phyloP scores from a whole-genome alignment of 495 filamentous ascomycete species.

The Lepraria neglecta region DNA sequence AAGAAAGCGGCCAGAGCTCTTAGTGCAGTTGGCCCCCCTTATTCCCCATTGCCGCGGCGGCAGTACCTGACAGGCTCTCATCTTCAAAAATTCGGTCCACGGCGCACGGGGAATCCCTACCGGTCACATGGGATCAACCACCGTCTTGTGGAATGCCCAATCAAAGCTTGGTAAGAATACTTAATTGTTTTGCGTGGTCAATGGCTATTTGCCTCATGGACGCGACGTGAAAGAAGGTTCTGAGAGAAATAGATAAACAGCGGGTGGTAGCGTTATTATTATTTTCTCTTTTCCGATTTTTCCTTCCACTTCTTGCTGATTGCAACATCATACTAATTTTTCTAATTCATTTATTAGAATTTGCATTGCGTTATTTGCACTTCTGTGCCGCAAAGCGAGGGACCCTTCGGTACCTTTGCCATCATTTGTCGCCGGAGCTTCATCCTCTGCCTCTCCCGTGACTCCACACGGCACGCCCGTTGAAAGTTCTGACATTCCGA shows the following conservation, averaged over 20 bases:
- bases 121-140: constrained; percentile 16
- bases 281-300: not conserved
- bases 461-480: not conserved
- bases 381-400: constrained; percentile 4
- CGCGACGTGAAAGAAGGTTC: constrained; percentile 4
- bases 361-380: not conserved
- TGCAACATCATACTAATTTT: not conserved
- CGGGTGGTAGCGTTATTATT: constrained; percentile 15
- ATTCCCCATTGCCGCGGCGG: constrained; percentile 18
- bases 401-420: not conserved
- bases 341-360: not conserved
- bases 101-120: constrained; percentile 12
- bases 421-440: not conserved
- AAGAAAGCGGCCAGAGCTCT: not conserved
- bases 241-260: constrained; percentile 16
- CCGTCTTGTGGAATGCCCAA: constrained; percentile 7
- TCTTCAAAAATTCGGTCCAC: not conserved
- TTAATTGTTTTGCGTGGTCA: not conserved
- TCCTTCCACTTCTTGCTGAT: not conserved
- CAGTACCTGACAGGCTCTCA: constrained; percentile 19
- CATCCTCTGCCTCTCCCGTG: not conserved
- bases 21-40: constrained; percentile 5
- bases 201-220: not conserved
- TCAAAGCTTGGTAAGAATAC: constrained; percentile 3
- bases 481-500: constrained; percentile 1